phyloP scores from a whole-genome alignment of 2,329 filamentous ascomycete genomes.

The Periglandula ipomoeae region DNA sequence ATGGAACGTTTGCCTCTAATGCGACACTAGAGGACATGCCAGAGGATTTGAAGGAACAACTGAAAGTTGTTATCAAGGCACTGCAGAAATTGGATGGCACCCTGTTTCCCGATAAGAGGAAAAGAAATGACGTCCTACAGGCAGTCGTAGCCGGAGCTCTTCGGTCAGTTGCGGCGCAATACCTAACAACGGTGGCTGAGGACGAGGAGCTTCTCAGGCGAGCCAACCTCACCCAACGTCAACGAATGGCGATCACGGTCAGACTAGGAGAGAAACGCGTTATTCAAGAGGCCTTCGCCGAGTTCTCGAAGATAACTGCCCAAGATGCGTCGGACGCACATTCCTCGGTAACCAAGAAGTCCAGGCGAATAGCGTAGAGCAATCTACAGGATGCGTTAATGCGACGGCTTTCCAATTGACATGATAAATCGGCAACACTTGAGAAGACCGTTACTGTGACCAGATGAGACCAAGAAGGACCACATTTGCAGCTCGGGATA shows the following conservation, averaged over 20 bases:
- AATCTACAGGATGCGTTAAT: background rate
- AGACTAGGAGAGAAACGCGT: slow-evolving; percentile 65
- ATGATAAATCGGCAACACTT: background rate
- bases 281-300: slow-evolving; percentile 41
- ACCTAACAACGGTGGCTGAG: slow-evolving; percentile 31
- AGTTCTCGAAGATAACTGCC: slow-evolving; percentile 19
- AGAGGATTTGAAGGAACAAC: slow-evolving; percentile 41
- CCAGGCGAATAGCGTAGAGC: slow-evolving; percentile 16
- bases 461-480: background rate
- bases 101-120: slow-evolving; percentile 38
- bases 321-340: slow-evolving; percentile 12
- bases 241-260: slow-evolving; percentile 56
- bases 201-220: slow-evolving; percentile 29
- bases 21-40: slow-evolving; percentile 34
- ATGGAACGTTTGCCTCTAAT: slow-evolving; percentile 33
- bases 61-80: slow-evolving; percentile 40
- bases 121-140: slow-evolving; percentile 36
- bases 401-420: background rate
- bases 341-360: slow-evolving; percentile 20
- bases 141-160: slow-evolving; percentile 30
- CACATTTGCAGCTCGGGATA: background rate
- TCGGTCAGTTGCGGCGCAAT: slow-evolving; percentile 29
- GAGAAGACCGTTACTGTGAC: background rate
- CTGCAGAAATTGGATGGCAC: slow-evolving; percentile 34
- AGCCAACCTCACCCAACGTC: slow-evolving; percentile 23